Base-by-base conservation (phyloP, 1,284 basidiomycete genomes). In the Takashimella koratensis region DNA sequence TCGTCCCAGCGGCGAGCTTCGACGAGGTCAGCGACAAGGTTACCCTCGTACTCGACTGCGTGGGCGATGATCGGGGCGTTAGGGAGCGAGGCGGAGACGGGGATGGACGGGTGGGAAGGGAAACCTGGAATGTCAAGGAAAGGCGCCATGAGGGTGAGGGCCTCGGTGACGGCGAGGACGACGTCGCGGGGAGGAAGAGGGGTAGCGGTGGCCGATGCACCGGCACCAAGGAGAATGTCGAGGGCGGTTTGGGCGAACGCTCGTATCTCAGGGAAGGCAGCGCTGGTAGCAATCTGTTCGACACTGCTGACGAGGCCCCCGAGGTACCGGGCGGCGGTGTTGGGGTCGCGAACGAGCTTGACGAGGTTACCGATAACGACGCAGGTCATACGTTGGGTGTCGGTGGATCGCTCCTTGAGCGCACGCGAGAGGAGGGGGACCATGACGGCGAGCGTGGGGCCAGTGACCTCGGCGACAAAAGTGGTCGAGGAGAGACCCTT, bases 331-430 rank as follows among this genome's bases (percentile, higher is more conserved):
- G 91, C 92, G 45, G 96, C 95, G 50, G 97, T 84, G 59, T 84
- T 86, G 4, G 90, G 90, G 68, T 96, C 86, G 55, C 95, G 87
- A 44, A 98, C 96, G 52, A 98, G 86, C 79, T 98, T 98, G 77
- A 98, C 95, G 53, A 98, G 82, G 78, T 98, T 98, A 73, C 95
- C 93, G 57, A 95, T 85, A 66, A 98, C 90, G 51, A 98, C 88
- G 56, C 95, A 92, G 50, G 76, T 77, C 76, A 77, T 76, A 57
- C 90, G 86, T 70, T 92, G 90, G 21, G 90, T 90, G 71, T 97
- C 93, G 85, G 94, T 96, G 60, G 90, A 94, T 62, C 95, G 84
- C 76, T 98, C 95, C 71, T 95, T 95, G 63, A 98, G 80, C 5
- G 92, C 95, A 70, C 96, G 91, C 51, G 85, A 82, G 51, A 98